Conservation (phyloP, 257 asterid genomes). For the Petunia secreta region DNA sequence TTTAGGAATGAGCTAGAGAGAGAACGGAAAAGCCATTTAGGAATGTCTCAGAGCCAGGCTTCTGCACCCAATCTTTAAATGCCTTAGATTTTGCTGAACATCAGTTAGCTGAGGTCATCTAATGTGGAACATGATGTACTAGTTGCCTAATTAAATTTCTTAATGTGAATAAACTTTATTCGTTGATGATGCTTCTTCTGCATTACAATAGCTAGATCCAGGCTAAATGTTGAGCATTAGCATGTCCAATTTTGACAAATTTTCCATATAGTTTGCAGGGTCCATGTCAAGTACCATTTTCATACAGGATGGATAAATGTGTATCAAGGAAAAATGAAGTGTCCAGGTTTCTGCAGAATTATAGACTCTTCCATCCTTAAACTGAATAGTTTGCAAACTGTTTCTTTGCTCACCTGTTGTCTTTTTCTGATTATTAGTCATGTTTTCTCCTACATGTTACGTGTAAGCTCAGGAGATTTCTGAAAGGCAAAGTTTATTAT, state of each 20-base stretch:
- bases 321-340: not conserved
- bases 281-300: not conserved
- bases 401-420: not conserved
- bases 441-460: not conserved
- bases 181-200: not conserved
- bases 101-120: not conserved
- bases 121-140: not conserved
- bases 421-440: not conserved
- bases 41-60: not conserved
- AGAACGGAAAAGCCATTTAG: slow-evolving; percentile 4
- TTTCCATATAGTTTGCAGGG: not conserved
- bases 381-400: not conserved
- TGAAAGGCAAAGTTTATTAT: not conserved
- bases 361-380: not conserved
- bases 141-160: not conserved
- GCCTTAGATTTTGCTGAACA: not conserved
- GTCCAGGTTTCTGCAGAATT: not conserved
- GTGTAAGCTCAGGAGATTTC: too few relatives aligned
- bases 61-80: not conserved
- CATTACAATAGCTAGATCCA: not conserved
- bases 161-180: not conserved
- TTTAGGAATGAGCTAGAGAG: not conserved
- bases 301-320: slow-evolving; percentile 13
- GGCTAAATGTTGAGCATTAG: not conserved
- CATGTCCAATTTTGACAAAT: not conserved